phyloP scores from a whole-genome alignment of 257 asterid genomes.

The Coffea canephora region DNA sequence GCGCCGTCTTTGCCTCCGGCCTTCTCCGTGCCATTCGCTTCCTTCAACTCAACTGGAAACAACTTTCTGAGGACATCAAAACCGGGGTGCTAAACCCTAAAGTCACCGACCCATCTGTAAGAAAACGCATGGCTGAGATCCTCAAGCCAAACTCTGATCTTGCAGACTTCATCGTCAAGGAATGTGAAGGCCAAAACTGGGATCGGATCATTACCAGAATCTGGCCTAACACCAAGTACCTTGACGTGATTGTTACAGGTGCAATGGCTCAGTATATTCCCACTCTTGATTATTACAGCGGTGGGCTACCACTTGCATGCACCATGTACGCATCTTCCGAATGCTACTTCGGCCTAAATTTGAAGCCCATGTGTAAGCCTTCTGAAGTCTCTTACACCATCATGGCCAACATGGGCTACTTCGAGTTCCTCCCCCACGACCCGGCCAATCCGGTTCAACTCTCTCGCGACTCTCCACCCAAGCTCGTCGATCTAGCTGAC shows the following conservation, averaged over 20 bases:
- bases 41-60: conserved; percentile 63
- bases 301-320: conserved; percentile 62
- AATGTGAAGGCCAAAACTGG: conserved; percentile 73
- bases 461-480: conserved; percentile 40
- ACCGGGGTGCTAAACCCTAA: conserved; percentile 53
- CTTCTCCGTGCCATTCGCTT: conserved; percentile 72
- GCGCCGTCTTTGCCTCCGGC: conserved; percentile 88
- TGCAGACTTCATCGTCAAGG: conserved; percentile 39
- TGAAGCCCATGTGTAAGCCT: conserved; percentile 65
- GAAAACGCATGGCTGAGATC: conserved; percentile 30
- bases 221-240: conserved; percentile 75
- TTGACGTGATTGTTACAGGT: conserved; percentile 83
- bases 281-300: conserved; percentile 69
- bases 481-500: conserved; percentile 58
- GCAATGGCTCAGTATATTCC: conserved; percentile 96
- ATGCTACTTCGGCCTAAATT: conserved; percentile 72
- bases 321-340: conserved; percentile 91
- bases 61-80: conserved; percentile 54
- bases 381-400: conserved; percentile 64
- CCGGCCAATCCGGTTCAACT: conserved; percentile 22
- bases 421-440: conserved; percentile 72
- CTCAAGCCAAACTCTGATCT: conserved; percentile 49
- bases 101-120: conserved; percentile 37
- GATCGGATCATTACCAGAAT: conserved; percentile 62
- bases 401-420: conserved; percentile 93